Base-by-base conservation (phyloP, 164 flowering plant genomes). In the Aristolochia contorta region DNA sequence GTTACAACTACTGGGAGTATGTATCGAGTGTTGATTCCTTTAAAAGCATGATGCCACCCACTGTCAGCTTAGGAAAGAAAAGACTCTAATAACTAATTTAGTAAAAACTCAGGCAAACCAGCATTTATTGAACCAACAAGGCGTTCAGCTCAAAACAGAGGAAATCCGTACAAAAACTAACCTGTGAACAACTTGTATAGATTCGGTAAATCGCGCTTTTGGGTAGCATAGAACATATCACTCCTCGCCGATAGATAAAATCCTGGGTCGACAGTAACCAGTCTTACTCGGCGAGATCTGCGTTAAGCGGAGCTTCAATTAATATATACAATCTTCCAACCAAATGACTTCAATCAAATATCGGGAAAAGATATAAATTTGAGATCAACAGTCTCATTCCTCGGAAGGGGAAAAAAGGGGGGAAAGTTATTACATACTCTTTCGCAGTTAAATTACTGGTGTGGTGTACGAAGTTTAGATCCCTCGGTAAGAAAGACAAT, bases 361-460 rank as follows among this genome's bases (percentile, higher is more conserved):
- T 50, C 1, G 2, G 16, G 19, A 22, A 20, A 52, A 53, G 56
- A 53, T 49, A 18, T 13, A 49, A 16, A 52, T 20, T n/a, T 19
- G 23, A n/a, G 24, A 33, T 2, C 7, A 16, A 16, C 56, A 2
- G 15, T n/a, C 55, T 14, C 4, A 60, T 56, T 60, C 43, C 7
- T 4, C 43, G 12, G 43, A 37, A 37, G 43, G n/a, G n/a, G 12
- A 37, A 37, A 4, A 27, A 27, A 27, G 5, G 30, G 30, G 30
- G 30, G 43, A 37, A 37, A 10, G 7, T 32, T 3, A 32, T 6
- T 49, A 49, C 90, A 50, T 81, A 93, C 97, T 93, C 97, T 79
- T 69, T 90, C 96, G 86, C 81, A 50, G 93, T 96, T 78, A 93
- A 80, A 68, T 82, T 76, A 70, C 94, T 85, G 45, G 85, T 78